Conservation (phyloP, 129 eudicot species). For the Tanacetum coccineum region DNA sequence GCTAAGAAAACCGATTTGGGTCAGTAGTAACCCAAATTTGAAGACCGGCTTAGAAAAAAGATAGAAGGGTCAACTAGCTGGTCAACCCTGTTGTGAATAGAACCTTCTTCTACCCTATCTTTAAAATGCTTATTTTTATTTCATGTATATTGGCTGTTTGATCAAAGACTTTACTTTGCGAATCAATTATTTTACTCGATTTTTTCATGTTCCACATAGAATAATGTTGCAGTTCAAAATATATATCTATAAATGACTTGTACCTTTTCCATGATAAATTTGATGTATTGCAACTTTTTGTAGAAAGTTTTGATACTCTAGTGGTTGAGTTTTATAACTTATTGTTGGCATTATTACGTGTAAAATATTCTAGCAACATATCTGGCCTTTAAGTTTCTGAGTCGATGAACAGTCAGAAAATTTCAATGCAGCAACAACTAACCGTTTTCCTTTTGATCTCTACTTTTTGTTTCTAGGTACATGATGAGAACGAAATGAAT, state of each 20-base stretch:
- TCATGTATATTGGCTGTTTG: not conserved
- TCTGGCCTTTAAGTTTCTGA: too few relatives aligned
- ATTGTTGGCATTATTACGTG: not conserved
- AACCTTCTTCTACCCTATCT: conserved; percentile 1
- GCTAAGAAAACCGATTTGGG: not conserved
- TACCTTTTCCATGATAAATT: too few relatives aligned
- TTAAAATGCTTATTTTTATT: not conserved
- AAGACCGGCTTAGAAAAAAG: not conserved
- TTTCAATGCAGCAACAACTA: not conserved
- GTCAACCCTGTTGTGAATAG: not conserved
- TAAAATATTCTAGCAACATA: not conserved
- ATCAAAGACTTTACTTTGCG: not conserved
- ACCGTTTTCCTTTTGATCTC: not conserved
- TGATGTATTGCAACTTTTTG: not conserved
- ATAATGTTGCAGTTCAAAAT: not conserved
- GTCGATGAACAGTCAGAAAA: too few relatives aligned
- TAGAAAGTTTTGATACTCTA: not conserved
- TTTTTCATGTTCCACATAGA: not conserved
- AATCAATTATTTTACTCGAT: not conserved
- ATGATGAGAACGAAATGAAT: conserved; percentile 95
- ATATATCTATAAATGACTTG: not conserved
- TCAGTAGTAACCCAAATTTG: not conserved
- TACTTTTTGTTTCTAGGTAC: conserved; percentile 53
- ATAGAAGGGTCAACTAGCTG: not conserved
- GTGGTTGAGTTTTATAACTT: not conserved